Conservation (phyloP, 1,284 basidiomycete genomes). For the Takashimella tepidaria region DNA sequence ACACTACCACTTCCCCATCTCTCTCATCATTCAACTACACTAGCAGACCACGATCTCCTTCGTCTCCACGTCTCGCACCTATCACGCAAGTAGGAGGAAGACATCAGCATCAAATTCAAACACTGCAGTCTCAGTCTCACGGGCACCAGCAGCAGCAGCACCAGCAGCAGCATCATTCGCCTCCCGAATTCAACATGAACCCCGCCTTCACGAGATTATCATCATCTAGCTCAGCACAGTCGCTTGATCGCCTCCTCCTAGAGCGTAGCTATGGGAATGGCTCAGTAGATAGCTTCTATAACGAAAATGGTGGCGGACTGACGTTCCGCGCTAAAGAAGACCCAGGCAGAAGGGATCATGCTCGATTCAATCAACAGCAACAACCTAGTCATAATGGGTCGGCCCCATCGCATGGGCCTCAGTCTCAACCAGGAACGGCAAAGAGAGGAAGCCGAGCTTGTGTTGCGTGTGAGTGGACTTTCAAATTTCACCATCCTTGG, state of each 20-base stretch:
- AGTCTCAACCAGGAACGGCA: constrained; percentile 16
- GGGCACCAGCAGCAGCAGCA: background rate
- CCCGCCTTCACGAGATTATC: background rate
- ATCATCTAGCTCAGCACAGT: background rate
- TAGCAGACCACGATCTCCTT: background rate
- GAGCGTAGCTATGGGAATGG: background rate
- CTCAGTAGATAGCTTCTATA: background rate
- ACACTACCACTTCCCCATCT: background rate
- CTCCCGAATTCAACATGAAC: background rate
- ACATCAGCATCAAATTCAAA: no score
- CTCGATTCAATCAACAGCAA: background rate
- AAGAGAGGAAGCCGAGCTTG: constrained; percentile 46
- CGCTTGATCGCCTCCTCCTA: background rate
- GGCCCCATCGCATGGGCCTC: background rate
- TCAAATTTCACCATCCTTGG: no score
- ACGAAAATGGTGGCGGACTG: background rate
- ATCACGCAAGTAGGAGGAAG: no score
- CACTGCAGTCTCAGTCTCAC: no score
- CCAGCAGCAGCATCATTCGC: background rate
- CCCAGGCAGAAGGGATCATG: background rate
- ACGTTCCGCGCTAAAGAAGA: background rate
- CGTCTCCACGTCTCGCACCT: background rate
- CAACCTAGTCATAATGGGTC: background rate
- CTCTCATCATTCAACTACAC: background rate
- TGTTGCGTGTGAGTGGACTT: constrained; percentile 37